Base-by-base conservation (phyloP, 2,329 filamentous ascomycete genomes). In the Colletotrichum siamense region DNA sequence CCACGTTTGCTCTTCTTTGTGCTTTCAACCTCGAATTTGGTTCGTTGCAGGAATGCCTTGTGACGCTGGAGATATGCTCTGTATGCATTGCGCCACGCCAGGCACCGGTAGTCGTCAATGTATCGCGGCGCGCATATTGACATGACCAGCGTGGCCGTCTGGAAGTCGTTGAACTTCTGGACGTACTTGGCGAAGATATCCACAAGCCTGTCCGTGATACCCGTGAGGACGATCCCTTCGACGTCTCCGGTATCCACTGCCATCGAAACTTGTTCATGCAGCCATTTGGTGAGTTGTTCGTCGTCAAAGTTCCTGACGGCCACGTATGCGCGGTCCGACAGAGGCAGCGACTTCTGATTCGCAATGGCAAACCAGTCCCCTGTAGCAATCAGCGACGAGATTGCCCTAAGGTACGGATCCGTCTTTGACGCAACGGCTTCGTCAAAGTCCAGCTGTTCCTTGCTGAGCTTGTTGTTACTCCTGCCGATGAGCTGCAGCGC, bases 111-210 rank as follows among this genome's bases (percentile, higher is more conserved):
- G 82, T 97, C 95, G 83, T 94, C 91, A 79, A 96, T 92, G 83
- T 95, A 96, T 10, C 92, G 90, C 0, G 95, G 95, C 73, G 92
- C 91, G 79, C 94, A 94, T 82, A 94, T 93, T 15, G 94, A 94
- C 73, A 95, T 91, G 76, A 95, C 91, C 3, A 97, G 88, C 0
- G 94, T 93, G 3, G 95, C 94, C 2, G 95, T 96, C 85, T 98
- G 95, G 28, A 95, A 89, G 82, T 96, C 95, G 81, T 92, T 90
- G 82, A 94, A 95, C 79, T 94, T 94, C 79, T 93, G 89, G 62
- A 97, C 90, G 83, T 96, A 95, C 67, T 92, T 91, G 77, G 94
- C 93, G 76, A 96, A 91, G 22, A 97, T 91, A 81, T 96, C 94
- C 74, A 96, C 92, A 68, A 94, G 89, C 69, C 88, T 88, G 78